Evolutionary conservation across 208 protist genomes (phyloP).

Genomic region (Acanthamoeba healyi): DNA sequence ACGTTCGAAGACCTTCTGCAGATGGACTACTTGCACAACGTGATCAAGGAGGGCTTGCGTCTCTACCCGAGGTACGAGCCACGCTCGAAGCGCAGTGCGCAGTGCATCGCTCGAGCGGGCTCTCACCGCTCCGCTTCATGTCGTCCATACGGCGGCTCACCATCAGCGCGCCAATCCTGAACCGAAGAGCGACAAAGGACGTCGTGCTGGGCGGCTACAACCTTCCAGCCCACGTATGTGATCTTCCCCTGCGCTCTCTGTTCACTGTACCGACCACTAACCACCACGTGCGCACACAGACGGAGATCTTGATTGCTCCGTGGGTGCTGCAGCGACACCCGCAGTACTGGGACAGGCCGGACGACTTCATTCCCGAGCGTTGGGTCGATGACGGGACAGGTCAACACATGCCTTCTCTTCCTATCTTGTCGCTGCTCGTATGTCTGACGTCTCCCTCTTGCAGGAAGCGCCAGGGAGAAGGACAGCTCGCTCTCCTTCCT

Average conservation of each 20-base stretch:
- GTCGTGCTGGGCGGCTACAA: constrained; percentile 39
- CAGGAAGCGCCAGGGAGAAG: neutral
- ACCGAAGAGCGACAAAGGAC: constrained; percentile 19
- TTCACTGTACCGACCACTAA: neutral
- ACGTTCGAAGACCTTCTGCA: constrained; percentile 36
- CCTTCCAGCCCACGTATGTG: constrained; percentile 6
- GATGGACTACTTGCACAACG: constrained; percentile 45
- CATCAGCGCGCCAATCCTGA: constrained; percentile 63
- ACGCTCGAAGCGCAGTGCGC: no score
- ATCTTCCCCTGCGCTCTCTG: neutral
- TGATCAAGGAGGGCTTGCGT: constrained; percentile 62
- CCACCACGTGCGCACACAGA: neutral
- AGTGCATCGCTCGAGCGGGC: no score
- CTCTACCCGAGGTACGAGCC: constrained; percentile 69
- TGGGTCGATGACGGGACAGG: constrained; percentile 27
- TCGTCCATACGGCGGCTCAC: no score
- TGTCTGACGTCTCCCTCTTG: neutral
- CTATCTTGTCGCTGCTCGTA: neutral
- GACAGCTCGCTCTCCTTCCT: neutral
- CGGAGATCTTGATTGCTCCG: constrained; percentile 30
- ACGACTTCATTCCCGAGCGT: constrained; percentile 59
- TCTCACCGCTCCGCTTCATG: no score
- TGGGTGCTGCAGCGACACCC: constrained; percentile 57
- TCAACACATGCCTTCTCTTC: neutral
- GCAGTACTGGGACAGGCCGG: constrained; percentile 16